Evolutionary conservation across 192 early-diverging fungal species (phyloP), one percentile per base, ranked within the genome.

Genomic region (Radiomyces spectabilis): DNA sequence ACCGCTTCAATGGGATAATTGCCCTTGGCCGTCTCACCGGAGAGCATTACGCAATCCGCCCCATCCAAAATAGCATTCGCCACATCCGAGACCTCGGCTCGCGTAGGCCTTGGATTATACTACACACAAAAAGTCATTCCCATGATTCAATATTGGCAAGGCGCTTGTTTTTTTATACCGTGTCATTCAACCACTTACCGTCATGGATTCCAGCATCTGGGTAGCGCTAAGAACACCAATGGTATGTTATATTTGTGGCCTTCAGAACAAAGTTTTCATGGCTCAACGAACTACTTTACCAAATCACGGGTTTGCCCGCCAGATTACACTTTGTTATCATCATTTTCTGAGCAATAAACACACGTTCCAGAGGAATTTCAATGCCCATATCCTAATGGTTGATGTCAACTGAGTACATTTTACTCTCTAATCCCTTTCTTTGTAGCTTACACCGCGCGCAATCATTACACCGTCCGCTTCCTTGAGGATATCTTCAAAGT

Each of bases 381-480:
- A 95, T 93, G 45, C 95, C 95, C 37, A 97, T 69, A 68, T 97
- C 95, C 46, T 48, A 22, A 5, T 8, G 5, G 33, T 35, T 8
- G 5, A 35, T 35, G 13, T 35, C 5, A 8, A 35, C 13, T n/a
- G n/a, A n/a, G n/a, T n/a, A n/a, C n/a, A n/a, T n/a, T n/a, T n/a
- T n/a, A n/a, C n/a, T n/a, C n/a, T n/a, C n/a, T n/a, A n/a, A n/a
- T n/a, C n/a, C n/a, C n/a, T n/a, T n/a, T n/a, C n/a, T n/a, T n/a
- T n/a, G n/a, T 12, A 42, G 26, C 55, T 48, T 57, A 57, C 60
- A 67, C 96, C 96, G 73, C 96, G 91, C 35, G 96, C 96, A 69
- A 97, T 88, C 96, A 98, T 98, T 51, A 98, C 85, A 53, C 94
- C 96, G 73, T 98, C 96, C 15, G 92, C 87, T 42, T 85, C 94